Conservation (phyloP, 2,329 filamentous ascomycete species). For the Dryadomyces quercus-mongolicae region DNA sequence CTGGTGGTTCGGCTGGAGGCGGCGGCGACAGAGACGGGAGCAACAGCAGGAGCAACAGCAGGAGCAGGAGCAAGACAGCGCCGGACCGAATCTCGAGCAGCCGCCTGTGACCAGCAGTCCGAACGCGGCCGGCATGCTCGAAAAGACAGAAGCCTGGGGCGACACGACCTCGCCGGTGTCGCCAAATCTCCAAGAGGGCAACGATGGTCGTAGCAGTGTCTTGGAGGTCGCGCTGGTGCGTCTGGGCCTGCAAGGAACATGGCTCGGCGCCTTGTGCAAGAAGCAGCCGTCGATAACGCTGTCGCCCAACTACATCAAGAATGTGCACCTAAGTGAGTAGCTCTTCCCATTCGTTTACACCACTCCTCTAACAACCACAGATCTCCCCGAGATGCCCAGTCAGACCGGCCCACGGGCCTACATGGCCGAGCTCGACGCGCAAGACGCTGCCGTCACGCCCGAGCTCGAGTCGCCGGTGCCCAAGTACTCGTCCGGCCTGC, state of each 20-base stretch:
- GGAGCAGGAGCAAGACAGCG: not conserved
- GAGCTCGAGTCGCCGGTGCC: constrained; percentile 10
- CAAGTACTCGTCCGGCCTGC: not conserved
- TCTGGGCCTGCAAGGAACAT: constrained; percentile 4
- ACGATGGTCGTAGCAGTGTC: not conserved
- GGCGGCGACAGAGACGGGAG: not conserved
- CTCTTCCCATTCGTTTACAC: not conserved
- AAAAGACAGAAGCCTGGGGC: not conserved
- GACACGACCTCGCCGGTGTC: not conserved
- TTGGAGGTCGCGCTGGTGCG: not conserved
- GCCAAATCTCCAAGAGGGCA: not conserved
- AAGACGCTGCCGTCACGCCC: not conserved
- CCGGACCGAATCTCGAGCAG: not conserved
- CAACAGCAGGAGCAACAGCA: not conserved
- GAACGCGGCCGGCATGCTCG: not conserved
- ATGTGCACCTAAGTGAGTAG: constrained; percentile 5
- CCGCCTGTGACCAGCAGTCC: not conserved
- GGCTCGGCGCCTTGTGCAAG: constrained; percentile 2
- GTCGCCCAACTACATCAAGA: not conserved
- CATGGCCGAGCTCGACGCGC: constrained; percentile 8
- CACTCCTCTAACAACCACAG: not conserved
- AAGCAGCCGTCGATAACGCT: not conserved
- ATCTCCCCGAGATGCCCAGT: not conserved
- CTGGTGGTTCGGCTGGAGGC: not conserved
- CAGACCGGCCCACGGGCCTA: not conserved